These are phyloP conservation scores for Centrapalus pauciflorus DNA, from an alignment of 129 eudicot species.

Conservation along the genomic window DNA sequence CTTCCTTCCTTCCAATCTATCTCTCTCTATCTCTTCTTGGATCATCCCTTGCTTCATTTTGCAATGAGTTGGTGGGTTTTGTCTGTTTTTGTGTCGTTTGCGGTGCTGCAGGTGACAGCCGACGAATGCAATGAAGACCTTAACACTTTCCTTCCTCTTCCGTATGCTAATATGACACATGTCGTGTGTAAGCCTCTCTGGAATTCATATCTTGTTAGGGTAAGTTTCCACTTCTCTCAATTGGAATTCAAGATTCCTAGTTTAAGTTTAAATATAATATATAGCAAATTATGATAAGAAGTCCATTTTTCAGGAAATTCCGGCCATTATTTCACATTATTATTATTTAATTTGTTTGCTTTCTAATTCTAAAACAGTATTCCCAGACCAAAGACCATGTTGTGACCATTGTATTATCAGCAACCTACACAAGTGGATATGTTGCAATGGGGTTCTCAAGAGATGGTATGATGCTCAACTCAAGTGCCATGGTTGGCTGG, in stretches of 20 bases:
- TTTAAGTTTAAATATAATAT: neutral
- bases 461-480: slow-evolving; percentile 81
- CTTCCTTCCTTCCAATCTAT: neutral
- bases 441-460: slow-evolving; percentile 86
- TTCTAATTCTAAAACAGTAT: slow-evolving; percentile 42
- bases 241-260: neutral
- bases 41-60: slow-evolving; percentile 1
- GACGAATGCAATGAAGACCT: slow-evolving; percentile 46
- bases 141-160: slow-evolving; percentile 66
- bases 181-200: slow-evolving; percentile 68
- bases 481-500: slow-evolving; percentile 98
- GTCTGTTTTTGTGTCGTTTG: slow-evolving; percentile 12
- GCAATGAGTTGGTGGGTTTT: slow-evolving; percentile 23
- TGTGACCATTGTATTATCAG: slow-evolving; percentile 69
- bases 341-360: neutral
- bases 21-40: slow-evolving; percentile 13
- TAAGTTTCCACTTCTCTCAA: slow-evolving; percentile 30
- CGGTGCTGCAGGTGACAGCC: slow-evolving; percentile 10
- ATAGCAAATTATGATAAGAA: no score
- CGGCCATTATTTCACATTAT: no score
- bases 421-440: slow-evolving; percentile 79
- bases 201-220: slow-evolving; percentile 72
- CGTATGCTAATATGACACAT: slow-evolving; percentile 55
- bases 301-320: no score
- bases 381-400: slow-evolving; percentile 59